These are phyloP conservation scores for Moricandia arvensis DNA, from an alignment of 345 rosid genomes.

Conservation along the genomic window DNA sequence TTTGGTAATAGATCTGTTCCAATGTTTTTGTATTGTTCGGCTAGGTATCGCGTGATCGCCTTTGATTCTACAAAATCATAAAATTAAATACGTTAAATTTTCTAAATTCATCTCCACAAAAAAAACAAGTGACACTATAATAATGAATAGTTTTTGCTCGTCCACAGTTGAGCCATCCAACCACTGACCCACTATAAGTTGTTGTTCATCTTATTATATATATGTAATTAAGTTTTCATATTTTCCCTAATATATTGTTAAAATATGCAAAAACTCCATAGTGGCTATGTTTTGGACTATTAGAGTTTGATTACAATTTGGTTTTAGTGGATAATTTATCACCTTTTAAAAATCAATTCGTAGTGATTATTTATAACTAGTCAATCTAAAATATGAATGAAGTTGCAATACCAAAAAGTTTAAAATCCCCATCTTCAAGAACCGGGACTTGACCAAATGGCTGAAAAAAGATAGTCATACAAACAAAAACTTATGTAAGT, in stretches of 20 bases:
- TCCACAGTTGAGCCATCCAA: too few relatives aligned
- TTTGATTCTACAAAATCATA: constrained; percentile 31
- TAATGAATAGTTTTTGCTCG: too few relatives aligned
- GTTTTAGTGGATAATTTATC: not conserved
- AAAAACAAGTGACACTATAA: not conserved
- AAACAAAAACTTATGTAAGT: not conserved
- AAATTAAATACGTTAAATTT: not conserved
- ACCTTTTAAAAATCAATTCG: not conserved
- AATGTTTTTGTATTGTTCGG: constrained; percentile 19
- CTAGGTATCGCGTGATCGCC: constrained; percentile 39
- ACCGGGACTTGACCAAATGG: not conserved
- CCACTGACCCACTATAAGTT: too few relatives aligned
- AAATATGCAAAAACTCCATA: too few relatives aligned
- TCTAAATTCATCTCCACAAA: too few relatives aligned
- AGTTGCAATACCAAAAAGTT: constrained; percentile 7
- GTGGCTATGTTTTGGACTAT: too few relatives aligned
- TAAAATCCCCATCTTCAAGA: constrained; percentile 1
- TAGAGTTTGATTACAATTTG: not conserved
- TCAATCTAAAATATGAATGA: not conserved
- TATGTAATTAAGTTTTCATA: too few relatives aligned
- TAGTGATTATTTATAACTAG: not conserved
- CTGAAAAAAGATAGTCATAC: too few relatives aligned
- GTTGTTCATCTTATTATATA: too few relatives aligned
- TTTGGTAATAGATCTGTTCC: constrained; percentile 30
- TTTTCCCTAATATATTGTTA: too few relatives aligned